Conservation (phyloP, 208 protist species). For the Crithidia bombi region DNA sequence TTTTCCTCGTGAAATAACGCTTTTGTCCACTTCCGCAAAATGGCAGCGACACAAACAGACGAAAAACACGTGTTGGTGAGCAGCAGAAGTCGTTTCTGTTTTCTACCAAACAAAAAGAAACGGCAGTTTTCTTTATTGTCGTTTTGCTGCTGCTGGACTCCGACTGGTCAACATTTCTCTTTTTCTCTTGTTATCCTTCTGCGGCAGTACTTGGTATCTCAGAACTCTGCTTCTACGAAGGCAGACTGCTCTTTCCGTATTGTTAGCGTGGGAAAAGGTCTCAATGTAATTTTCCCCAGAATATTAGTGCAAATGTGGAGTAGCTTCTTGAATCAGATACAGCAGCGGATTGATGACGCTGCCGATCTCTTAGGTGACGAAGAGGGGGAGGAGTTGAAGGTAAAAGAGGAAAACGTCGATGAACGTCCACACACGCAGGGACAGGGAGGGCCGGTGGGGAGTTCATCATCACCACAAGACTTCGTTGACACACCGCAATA, state of each 20-base stretch:
- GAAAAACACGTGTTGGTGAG: no score
- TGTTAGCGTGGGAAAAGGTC: neutral
- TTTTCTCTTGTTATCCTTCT: no score
- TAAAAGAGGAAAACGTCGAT: constrained; percentile 2
- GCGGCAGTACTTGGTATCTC: no score
- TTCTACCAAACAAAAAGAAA: no score
- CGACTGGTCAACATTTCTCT: no score
- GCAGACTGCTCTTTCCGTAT: neutral
- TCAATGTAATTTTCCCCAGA: neutral
- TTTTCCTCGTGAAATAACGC: no score
- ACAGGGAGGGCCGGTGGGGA: neutral
- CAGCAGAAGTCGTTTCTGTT: no score
- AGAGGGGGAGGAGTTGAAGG: constrained; percentile 34
- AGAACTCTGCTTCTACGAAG: no score
- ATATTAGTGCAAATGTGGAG: constrained; percentile 48
- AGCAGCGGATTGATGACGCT: constrained; percentile 70
- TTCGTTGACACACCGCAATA: neutral
- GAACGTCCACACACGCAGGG: neutral
- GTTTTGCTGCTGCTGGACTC: no score
- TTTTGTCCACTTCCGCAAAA: no score
- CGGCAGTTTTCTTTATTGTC: no score
- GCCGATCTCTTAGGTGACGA: constrained; percentile 53
- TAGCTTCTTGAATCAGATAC: constrained; percentile 66
- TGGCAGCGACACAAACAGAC: no score
- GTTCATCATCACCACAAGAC: neutral